Evolutionary conservation across 495 filamentous ascomycete species (phyloP), one percentile per base, ranked within the genome.

Genomic region (Penicillium lagena): DNA sequence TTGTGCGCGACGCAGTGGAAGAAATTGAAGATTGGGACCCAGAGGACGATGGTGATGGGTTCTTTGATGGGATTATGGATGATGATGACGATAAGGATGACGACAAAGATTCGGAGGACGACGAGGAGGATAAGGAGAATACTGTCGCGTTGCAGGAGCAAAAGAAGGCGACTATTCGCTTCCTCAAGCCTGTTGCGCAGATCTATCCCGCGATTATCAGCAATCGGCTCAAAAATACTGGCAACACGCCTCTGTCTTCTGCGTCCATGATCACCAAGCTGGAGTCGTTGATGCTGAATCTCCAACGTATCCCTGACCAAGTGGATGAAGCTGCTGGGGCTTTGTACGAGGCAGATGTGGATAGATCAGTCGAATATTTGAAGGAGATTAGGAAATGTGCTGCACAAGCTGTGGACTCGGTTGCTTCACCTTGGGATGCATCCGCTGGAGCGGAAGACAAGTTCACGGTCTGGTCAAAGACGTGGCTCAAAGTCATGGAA

Each of bases 1-100:
- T 87, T 9, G 61, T 96, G 11, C 75, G 84, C 47, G 90, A 96
- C 68, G 85, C 89, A 1, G 72, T 93, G 27, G 76, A 82, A 50
- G 90, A 96, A 64, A 63, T 96, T 49, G 86, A 87, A 47, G 85
- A 88, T 52, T 96, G 89, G 85, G 80, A 83, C 39, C 82, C 83
- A n/a, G 81, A 82, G 49, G 72, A 73, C 13, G 73, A 72, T 29
- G 77, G 74, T 10, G 78, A 79, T 58, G 68, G 74, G 1, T 77
- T 72, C 28, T 70, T 66, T 6, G 73, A 73, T 45, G 75, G 72
- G 14, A 30, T 67, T 12, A 45, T 64, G 31, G 62, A 60, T 30
- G 61, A 58, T 12, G 55, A 68, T 22, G 57, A 47, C n/a, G 71
- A 69, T 2, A 64, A 62, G 0, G 72, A 75, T 4, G 68, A 73